These are phyloP conservation scores for Fragaria vesca DNA, from an alignment of 306 rosid genomes.

Conservation along the genomic window DNA sequence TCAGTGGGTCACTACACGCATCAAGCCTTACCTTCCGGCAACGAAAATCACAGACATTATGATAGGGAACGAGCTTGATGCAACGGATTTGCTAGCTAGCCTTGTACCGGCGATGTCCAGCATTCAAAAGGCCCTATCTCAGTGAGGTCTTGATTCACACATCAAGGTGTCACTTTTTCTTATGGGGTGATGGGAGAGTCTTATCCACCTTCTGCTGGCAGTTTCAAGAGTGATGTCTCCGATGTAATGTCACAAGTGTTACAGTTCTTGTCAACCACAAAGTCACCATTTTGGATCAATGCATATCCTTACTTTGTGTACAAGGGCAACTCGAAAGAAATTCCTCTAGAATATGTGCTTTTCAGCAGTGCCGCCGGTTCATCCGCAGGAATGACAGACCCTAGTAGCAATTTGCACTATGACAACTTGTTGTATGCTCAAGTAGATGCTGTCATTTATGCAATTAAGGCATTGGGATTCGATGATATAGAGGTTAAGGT, in stretches of 20 bases:
- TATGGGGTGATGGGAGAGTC: slow-evolving; percentile 52
- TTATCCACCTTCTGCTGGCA: slow-evolving; percentile 67
- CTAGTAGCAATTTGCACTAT: slow-evolving; percentile 41
- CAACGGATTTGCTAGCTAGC: slow-evolving; percentile 36
- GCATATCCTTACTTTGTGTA: slow-evolving; percentile 91
- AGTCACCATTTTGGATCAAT: slow-evolving; percentile 92
- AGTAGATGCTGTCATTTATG: slow-evolving; percentile 79
- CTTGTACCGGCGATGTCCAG: slow-evolving; percentile 78
- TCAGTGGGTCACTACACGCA: slow-evolving; percentile 68
- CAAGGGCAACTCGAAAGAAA: slow-evolving; percentile 46
- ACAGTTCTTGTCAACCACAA: slow-evolving; percentile 59
- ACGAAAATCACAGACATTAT: slow-evolving; percentile 73
- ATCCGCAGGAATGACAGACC: no score
- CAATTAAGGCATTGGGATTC: slow-evolving; percentile 68
- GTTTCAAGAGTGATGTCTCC: slow-evolving; percentile 58
- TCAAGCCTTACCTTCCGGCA: slow-evolving; percentile 73
- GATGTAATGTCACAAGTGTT: slow-evolving; percentile 60
- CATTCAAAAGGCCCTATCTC: slow-evolving; percentile 63
- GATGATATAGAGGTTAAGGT: slow-evolving; percentile 77
- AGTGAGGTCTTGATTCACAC: slow-evolving; percentile 54
- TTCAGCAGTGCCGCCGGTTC: no score
- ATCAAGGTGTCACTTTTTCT: slow-evolving; percentile 77
- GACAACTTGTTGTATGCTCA: slow-evolving; percentile 97
- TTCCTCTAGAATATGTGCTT: no score
- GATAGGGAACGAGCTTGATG: slow-evolving; percentile 80